Conservation (phyloP, 2,329 filamentous ascomycete genomes). For the Diaporthe australafricana region DNA sequence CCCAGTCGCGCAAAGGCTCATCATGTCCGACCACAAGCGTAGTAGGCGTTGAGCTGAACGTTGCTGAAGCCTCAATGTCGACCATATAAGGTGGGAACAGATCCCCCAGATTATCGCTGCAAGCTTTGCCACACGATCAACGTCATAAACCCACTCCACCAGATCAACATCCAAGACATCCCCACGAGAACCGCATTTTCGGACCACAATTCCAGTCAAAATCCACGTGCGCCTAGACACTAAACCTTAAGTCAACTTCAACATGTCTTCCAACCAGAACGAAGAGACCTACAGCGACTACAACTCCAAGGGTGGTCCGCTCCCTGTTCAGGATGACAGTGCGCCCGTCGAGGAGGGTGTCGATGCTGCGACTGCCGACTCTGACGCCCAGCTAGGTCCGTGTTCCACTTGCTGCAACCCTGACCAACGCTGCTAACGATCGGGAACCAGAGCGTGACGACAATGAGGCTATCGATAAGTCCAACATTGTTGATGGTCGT, state of each 20-base stretch:
- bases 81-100: slow-evolving; percentile 27
- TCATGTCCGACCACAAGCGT: neutral
- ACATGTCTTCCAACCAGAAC: slow-evolving; percentile 27
- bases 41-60: neutral
- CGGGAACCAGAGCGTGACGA: slow-evolving; percentile 44
- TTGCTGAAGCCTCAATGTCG: neutral
- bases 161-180: slow-evolving; percentile 9
- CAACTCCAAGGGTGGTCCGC: slow-evolving; percentile 30
- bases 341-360: slow-evolving; percentile 38
- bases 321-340: slow-evolving; percentile 38
- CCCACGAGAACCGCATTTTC: slow-evolving; percentile 33
- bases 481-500: slow-evolving; percentile 45
- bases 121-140: neutral
- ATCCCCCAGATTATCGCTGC: slow-evolving; percentile 23
- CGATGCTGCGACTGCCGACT: slow-evolving; percentile 29
- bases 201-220: slow-evolving; percentile 26
- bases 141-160: slow-evolving; percentile 8
- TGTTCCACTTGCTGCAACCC: neutral
- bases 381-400: slow-evolving; percentile 40
- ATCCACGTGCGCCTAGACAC: slow-evolving; percentile 21
- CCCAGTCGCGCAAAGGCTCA: neutral
- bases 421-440: neutral
- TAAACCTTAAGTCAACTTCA: slow-evolving; percentile 28
- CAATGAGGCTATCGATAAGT: slow-evolving; percentile 47
- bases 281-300: slow-evolving; percentile 38